Base-by-base conservation (phyloP, 202 grass and related monocot genomes). In the Bolboschoenoplectus hybrid region DNA sequence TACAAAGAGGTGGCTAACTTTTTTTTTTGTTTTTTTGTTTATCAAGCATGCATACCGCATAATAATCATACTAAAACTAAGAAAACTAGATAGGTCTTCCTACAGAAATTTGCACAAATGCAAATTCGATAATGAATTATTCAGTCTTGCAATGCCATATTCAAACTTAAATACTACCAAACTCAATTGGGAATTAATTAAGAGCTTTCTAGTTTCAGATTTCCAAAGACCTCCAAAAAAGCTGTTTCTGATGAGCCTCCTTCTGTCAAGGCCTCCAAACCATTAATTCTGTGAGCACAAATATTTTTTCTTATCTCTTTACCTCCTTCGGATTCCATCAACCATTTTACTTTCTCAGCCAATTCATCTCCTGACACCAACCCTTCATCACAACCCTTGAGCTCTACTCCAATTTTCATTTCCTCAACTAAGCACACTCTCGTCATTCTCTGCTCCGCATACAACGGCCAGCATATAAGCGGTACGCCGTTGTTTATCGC, bases 401-500 rank as follows among this genome's bases (percentile, higher is more conserved):
- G 68, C 36, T 83, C 82, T 58, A 91, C 87, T 0, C 82, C 89
- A 1, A 35, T 38, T 84, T 86, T 86, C 58, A 91, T 88, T 52
- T 81, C 90, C 6, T 92, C 55, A 36, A 92, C 87, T 43, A 94
- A 49, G 1, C 89, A 77, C 34, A 94, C 90, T 79, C 92, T 94
- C 50, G 91, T 94, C 64, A 92, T 41, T 82, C 75, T 83, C 87
- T 91, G 93, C 79, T 92, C 90, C 0, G 87, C 85, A 84, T 85
- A 92, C 72, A 81, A 56, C 10, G 88, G 90, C 90, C 92, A 92
- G 75, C 85, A 92, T 2, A 95, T 38, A 80, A 91, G 86, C 32
- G 91, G 87, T 46, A 92, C 85, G 1, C 66, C 89, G 17, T 81
- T 86, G 1, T 67, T 70, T 4, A 78, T 38, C 0, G 87, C 84